phyloP scores from a whole-genome alignment of 176 grass and related monocot genomes.

The maize (Zea mays) region Zm-B73-REFERENCE-NAM-5.0 NC_050104.1:20080501-20081000 shows the following conservation, averaged over 20 bases:
- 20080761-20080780: conserved; percentile 42
- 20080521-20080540: not conserved
- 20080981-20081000: too few species aligned
- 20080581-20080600: conserved; percentile 57
- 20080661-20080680: conserved; percentile 61
- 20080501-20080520: not conserved
- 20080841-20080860: conserved; percentile 53
- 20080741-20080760: conserved; percentile 51
- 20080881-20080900: too few species aligned
- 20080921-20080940: too few species aligned
- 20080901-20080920: too few species aligned
- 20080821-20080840: conserved; percentile 64
- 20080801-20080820: conserved; percentile 80
- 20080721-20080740: conserved; percentile 39
- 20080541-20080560: conserved; percentile 50
- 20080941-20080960: too few species aligned
- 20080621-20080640: conserved; percentile 47
- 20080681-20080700: conserved; percentile 53
- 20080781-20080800: conserved; percentile 65
- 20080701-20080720: conserved; percentile 54
- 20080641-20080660: conserved; percentile 76
- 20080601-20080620: conserved; percentile 43
- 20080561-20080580: conserved; percentile 49
- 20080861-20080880: not conserved
- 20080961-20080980: too few species aligned